Evolutionary conservation across 352 stramenopile species (phyloP), one percentile per base, ranked within the genome.

Genomic region (Blastocystis sp.): DNA sequence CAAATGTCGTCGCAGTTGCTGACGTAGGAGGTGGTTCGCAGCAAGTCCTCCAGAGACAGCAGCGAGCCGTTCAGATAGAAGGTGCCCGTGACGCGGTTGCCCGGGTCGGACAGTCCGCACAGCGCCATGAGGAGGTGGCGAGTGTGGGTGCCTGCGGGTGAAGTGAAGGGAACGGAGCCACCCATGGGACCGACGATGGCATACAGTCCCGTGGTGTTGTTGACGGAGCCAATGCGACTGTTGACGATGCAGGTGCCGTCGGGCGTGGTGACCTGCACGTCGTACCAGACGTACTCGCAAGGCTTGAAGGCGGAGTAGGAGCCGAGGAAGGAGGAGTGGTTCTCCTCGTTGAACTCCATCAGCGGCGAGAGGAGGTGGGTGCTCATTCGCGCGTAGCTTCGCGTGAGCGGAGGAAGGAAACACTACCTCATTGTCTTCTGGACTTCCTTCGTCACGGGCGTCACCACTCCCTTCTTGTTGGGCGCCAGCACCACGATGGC

Each of bases 171-270:
- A 52, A 4, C 19, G 38, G 19, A 4, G 19, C 5, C 21, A n/a
- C 74, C 74, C 17, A 84, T 84, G n/a, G 74, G 74, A 14, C 74
- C 74, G 2, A 84, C 74, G 21, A 84, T 48, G 28, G 74, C 74
- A 19, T 84, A 84, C 4, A 84, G 41, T 17, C 74, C 74, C n/a
- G 65, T 48, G 3, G 74, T 67, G 74, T 84, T 84, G 53, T 84
- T 84, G 10, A 84, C 74, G 43, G 74, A 67, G 38, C 74, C 74
- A 53, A 84, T 84, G 21, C 74, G 74, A 69, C 74, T 84, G 53
- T 67, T 84, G 5, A 84, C 74, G 61, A 84, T 84, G 19, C 9
- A 28, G 34, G 56, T 70, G n/a, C 48, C 38, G n/a, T 40, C 53
- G 38, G 48, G 21, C 2, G 41, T 48, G 9, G 74, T 84, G 2